Base-by-base conservation (phyloP, 257 asterid species). In the Rehmannia glutinosa region DNA sequence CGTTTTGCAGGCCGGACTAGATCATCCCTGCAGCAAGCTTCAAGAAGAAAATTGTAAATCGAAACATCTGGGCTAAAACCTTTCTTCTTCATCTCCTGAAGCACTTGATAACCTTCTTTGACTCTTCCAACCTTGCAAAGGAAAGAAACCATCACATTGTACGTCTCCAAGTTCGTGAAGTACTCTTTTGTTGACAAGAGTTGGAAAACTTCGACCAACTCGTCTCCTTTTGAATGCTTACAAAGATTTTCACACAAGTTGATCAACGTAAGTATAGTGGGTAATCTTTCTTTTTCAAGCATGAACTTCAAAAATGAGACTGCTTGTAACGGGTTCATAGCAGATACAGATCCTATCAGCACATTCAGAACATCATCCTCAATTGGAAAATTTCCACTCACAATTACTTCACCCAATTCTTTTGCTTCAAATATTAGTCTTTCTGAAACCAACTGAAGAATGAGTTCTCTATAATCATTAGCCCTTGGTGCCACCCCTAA, bases 401-500 rank as follows among this genome's bases (percentile, higher is more conserved):
- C 81, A 62, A 92, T 90, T 47, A 87, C 89, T 52, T 83, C 80
- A 5, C 93, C 98, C 55, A 92, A 66, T 73, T 82, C 86, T 68
- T 86, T 90, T 17, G 90, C 97, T 77, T 90, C 95, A 51, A 12
- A 24, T 10, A 83, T 61, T 47, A 84, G 72, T 75, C 85, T 82
- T 74, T 83, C 87, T 0, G 89, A 77, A 73, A 90, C 84, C 82
- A 87, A 78, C 70, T 78, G 77, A 65, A 77, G 85, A 49, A 90
- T 80, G 57, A 87, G 80, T 35, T 81, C 80, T 53, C 73, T 74
- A 39, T 90, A 92, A 46, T 86, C 95, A 1, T 28, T 78, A 3
- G 74, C 71, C 78, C 97, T 72, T 17, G 96, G 98, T 0, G 97
- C 93, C 73, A 90, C 98, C 8, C 98, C 97, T 43, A 90, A 70